A percentile compares a stretch with the other conserved stretches of the same genome.
Conservation (phyloP, 139 green algal genomes). For the Medakamo hakoo region DNA sequence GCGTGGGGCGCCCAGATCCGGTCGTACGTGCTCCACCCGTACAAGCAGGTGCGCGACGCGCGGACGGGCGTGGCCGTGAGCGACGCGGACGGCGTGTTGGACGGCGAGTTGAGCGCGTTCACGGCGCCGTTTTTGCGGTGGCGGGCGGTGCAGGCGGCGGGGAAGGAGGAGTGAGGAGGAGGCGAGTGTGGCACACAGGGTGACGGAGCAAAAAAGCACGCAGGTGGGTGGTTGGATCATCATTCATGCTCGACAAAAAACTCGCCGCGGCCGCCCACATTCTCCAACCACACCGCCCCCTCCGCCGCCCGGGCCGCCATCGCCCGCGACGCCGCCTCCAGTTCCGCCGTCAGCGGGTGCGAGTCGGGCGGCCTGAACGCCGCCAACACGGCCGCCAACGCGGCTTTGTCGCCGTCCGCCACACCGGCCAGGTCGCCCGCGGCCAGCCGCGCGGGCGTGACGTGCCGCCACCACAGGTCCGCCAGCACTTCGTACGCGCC, state of each 20-base stretch:
- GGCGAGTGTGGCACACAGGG: no score
- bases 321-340: neutral
- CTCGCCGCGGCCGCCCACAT: no score
- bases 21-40: conserved; percentile 96
- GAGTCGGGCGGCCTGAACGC: neutral
- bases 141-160: neutral
- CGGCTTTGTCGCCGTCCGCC: neutral
- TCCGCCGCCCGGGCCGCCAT: neutral
- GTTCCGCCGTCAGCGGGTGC: conserved; percentile 1
- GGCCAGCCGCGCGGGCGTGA: conserved; percentile 29
- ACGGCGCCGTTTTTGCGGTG: conserved; percentile 1
- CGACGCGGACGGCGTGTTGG: conserved; percentile 50
- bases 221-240: no score
- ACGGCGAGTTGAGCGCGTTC: conserved; percentile 42
- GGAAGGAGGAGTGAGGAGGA: no score
- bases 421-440: conserved; percentile 3
- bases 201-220: no score
- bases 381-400: neutral
- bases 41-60: conserved; percentile 92
- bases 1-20: conserved; percentile 95
- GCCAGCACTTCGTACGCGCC: conserved; percentile 34
- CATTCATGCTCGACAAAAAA: no score
- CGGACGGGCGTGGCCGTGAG: conserved; percentile 48
- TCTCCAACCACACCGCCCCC: neutral
- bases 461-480: conserved; percentile 53